Base-by-base conservation (phyloP, 2,329 filamentous ascomycete species). In the Phyllosticta citrichinensis region DNA sequence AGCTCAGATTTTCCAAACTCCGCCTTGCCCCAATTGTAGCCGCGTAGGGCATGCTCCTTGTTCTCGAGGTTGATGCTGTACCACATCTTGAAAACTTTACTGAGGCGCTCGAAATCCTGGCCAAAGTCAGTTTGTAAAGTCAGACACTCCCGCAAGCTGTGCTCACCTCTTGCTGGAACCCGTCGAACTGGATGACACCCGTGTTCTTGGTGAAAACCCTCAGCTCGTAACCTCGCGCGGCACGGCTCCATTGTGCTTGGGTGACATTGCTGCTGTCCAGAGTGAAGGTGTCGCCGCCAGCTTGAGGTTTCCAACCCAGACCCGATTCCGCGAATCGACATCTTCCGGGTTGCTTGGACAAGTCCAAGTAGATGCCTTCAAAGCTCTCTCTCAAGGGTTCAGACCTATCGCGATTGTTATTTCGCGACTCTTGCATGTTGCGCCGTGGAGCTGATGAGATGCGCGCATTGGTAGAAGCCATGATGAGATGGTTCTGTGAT, bases 11-110 rank as follows among this genome's bases (percentile, higher is more conserved):
- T 96, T 64, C 88, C 87, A 73, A 99, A 96, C 70, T 99, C 94
- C 65, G 91, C 90, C 77, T 97, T 99, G 69, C 94, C 94, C 95
- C 94, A 99, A 74, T 99, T 99, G 94, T 94, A 99, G 61, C 94
- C 94, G 67, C 94, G 86, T 62, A 99, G 80, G 24, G 94, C 91
- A 75, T 97, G 94, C 76, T 99, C 94, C 75, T 90, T 91, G 74
- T 85, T 89, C 73, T 97, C 92, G 62, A 99, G 83, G 69, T 87
- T 91, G 69, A 94, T 88, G 77, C 91, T 94, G 77, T 97, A 99
- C 90, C 93, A 97, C 70, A 93, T 89, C 79, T 97, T 97, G 82
- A 99, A 97, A 67, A 94, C 85, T 74, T 96, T 97, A 76, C 80
- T 83, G 14, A 97, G 79, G 60, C 94, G 89, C 66, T 99, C 94